Conservation (phyloP, 352 stramenopile genomes). For the Phytophthora macrochlamydospora region DNA sequence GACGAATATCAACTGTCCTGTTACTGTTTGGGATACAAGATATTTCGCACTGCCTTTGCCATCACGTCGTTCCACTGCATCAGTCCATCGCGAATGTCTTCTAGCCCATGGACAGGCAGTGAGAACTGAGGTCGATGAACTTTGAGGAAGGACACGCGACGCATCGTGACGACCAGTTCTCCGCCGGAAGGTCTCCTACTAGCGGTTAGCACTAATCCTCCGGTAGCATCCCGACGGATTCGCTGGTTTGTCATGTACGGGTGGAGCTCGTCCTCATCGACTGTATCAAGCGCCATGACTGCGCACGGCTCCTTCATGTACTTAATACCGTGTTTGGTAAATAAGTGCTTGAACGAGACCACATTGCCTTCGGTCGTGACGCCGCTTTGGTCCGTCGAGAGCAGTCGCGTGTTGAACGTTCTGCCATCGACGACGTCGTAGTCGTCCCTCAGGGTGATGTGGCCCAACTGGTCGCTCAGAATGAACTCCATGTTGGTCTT, state of each 20-base stretch:
- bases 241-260: conserved; percentile 10
- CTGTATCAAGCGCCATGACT: conserved; percentile 10
- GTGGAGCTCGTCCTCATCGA: conserved; percentile 23
- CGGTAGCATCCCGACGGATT: conserved; percentile 14
- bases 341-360: conserved; percentile 18
- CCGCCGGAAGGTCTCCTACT: background rate
- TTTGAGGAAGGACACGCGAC: conserved; percentile 15
- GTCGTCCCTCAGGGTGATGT: conserved; percentile 31
- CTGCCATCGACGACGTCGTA: conserved; percentile 17
- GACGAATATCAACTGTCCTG: background rate
- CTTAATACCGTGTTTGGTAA: background rate
- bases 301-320: background rate
- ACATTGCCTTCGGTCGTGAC: conserved; percentile 21
- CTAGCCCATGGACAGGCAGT: conserved; percentile 14
- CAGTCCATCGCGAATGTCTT: conserved; percentile 17
- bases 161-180: conserved; percentile 12
- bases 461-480: conserved; percentile 8
- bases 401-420: conserved; percentile 18
- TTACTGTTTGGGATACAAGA: conserved; percentile 17
- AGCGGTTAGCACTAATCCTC: conserved; percentile 11
- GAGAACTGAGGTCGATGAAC: conserved; percentile 24
- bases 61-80: conserved; percentile 28
- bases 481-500: conserved; percentile 35
- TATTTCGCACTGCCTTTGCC: conserved; percentile 22
- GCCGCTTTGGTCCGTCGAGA: conserved; percentile 8